A percentile compares a stretch with the other conserved stretches of the same genome.
These are phyloP conservation scores for Dispira parvispora DNA, from an alignment of 192 early-diverging fungal genomes.

Conservation along the genomic window DNA sequence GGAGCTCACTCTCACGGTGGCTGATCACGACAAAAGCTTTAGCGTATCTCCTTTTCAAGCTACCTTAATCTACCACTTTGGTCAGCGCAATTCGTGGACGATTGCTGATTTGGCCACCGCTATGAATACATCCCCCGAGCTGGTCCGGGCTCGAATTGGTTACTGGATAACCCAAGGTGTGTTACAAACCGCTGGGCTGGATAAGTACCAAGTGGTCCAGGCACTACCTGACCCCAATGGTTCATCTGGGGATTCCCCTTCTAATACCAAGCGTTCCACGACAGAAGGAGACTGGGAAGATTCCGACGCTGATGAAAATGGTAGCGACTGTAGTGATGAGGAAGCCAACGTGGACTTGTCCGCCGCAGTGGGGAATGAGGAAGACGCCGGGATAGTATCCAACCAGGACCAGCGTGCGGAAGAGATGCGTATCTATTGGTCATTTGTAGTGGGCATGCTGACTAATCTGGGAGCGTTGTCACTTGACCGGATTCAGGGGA, in stretches of 20 bases:
- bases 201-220: no score
- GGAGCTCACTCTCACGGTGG: constrained; percentile 33
- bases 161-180: constrained; percentile 26
- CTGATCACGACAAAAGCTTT: constrained; percentile 26
- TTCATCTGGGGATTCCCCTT: no score
- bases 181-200: constrained; percentile 3
- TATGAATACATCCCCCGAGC: constrained; percentile 16
- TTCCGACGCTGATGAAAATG: neutral
- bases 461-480: constrained; percentile 36
- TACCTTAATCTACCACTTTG: constrained; percentile 22
- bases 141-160: constrained; percentile 13
- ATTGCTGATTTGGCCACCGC: constrained; percentile 12
- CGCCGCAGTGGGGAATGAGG: neutral
- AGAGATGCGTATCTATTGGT: constrained; percentile 27
- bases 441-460: constrained; percentile 35
- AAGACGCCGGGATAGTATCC: constrained; percentile 4
- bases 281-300: no score
- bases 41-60: constrained; percentile 37
- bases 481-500: constrained; percentile 30
- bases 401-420: constrained; percentile 16
- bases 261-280: no score
- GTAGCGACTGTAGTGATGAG: neutral
- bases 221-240: no score
- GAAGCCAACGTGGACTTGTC: constrained; percentile 4
- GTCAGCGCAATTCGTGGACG: neutral